Base-by-base conservation (phyloP, 2,329 filamentous ascomycete genomes). In the Alternaria incomplexa region DNA sequence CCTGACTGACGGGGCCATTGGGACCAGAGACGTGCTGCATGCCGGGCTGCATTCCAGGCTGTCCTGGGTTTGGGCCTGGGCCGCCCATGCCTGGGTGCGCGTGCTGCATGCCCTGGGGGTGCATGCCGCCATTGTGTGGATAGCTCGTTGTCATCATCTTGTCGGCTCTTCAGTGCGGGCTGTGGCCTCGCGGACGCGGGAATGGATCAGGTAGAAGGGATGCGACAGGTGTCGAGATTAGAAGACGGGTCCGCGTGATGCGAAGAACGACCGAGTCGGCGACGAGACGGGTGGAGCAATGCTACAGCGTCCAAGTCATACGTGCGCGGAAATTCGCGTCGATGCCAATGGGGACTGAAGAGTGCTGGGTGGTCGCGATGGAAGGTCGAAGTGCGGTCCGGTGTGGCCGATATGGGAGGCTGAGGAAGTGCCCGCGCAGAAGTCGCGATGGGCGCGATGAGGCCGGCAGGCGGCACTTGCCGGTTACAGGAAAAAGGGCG, bases 21-120 rank as follows among this genome's bases (percentile, higher is more conserved):
- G 91, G 90, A 36, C 88, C 90, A 61, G 91, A 91, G 26, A 91
- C 91, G 64, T 87, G 91, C 71, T 91, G 90, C 80, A 89, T 87
- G 70, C 87, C 88, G 67, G 90, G 90, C 56, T 84, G 85, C 79
- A 91, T 90, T 44, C 88, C 60, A n/a, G 56, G 89, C 76, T 91
- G 90, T 70, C 87, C 90, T 56, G 88, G 89, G 71, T 90, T 91
- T 55, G 91, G 90, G 73, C 88, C 88, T 77, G 91, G 89, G 32
- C 88, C 88, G 43, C 86, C 85, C 83, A 89, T 88, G 65, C 47
- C 59, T 40, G 87, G 87, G 70, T 89, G 88, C 55, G 85, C 87
- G 66, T 87, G 87, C 66, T 87, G 86, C 69, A 91, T 88, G 69
- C 89, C 90, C 66, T 90, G 89, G 78, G 91, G 90, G 73, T 89